Evolutionary conservation across 2,329 filamentous ascomycete genomes (phyloP), one percentile per base, ranked within the genome.

Genomic region (Pochonia chlamydosporia): DNA sequence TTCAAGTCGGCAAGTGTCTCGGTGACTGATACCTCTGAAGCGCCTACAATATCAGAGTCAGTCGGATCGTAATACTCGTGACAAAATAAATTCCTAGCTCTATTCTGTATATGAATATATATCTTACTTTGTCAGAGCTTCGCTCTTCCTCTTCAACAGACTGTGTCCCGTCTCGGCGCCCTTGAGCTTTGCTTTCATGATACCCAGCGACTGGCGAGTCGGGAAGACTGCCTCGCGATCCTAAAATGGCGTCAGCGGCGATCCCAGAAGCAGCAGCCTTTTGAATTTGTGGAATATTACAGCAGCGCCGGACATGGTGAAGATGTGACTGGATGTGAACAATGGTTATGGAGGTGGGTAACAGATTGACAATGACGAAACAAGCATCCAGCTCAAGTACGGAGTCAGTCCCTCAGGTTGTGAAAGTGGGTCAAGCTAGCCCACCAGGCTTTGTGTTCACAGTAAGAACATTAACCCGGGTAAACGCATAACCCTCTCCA

Each of bases 151-250:
- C 77, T 99, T 99, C 54, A 99, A 75, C 65, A 99, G 75, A 68
- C 87, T 96, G 73, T 99, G 92, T 42, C 93, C 93, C 40, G 82
- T 89, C 68, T 92, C 86, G 47, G 87, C 87, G 52, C 87, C 92
- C 76, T 97, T 97, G 64, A 99, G 83, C 78, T 99, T 99, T 56
- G 85, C 83, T 73, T 97, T 97, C 92, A 99, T 99, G 64, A 95
- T 71, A 55, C 90, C 91, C 71, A 99, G 77, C 67, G 90, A 95
- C 76, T 99, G 93, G 63, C 93, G 89, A 65, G 93, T 99, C 62
- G 93, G 89, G 72, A 99, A 99, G 72, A 99, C 92, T 63, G 91
- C 80, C 73, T 99, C 93, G 68, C 93, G 84, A 68, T 92, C 89
- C 91, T 96, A 43, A 14, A 6, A 24, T 37, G n/a, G 6, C 18